These are phyloP conservation scores for Candida ovalis DNA, from an alignment of 805 yeast species.

Conservation along the genomic window DNA sequence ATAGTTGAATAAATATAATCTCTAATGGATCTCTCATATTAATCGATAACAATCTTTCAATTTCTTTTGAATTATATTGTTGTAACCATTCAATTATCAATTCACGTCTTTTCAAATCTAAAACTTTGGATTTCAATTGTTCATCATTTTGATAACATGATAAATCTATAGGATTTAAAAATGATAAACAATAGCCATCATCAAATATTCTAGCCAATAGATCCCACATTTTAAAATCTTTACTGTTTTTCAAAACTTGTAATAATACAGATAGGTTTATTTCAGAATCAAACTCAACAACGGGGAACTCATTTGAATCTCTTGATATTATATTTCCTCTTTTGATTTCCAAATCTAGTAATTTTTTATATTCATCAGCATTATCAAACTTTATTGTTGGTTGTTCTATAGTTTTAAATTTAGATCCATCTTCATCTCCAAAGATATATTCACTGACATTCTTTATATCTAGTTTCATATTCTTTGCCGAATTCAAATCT, in stretches of 20 bases:
- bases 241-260: conserved; percentile 9
- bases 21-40: conserved; percentile 42
- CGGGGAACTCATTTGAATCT: conserved; percentile 34
- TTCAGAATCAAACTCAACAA: conserved; percentile 26
- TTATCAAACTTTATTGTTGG: conserved; percentile 7
- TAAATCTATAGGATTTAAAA: conserved; percentile 7
- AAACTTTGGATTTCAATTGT: conserved; percentile 6
- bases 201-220: conserved; percentile 65
- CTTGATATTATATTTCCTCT: conserved; percentile 7
- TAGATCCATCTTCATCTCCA: conserved; percentile 12
- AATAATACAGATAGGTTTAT: conserved; percentile 31
- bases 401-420: conserved; percentile 7
- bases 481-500: conserved; percentile 12
- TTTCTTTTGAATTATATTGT: conserved; percentile 35
- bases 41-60: conserved; percentile 27
- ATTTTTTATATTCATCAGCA: conserved; percentile 4
- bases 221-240: conserved; percentile 41
- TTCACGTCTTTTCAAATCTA: conserved; percentile 37
- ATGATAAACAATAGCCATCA: conserved; percentile 21
- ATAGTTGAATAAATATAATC: conserved; percentile 44
- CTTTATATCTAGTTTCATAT: conserved; percentile 15
- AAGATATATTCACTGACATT: conserved; percentile 20
- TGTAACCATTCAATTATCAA: conserved; percentile 57
- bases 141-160: conserved; percentile 7
- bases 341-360: conserved; percentile 15